Conservation (phyloP, 1,284 basidiomycete genomes). For the Papiliotrema terrestris region DNA sequence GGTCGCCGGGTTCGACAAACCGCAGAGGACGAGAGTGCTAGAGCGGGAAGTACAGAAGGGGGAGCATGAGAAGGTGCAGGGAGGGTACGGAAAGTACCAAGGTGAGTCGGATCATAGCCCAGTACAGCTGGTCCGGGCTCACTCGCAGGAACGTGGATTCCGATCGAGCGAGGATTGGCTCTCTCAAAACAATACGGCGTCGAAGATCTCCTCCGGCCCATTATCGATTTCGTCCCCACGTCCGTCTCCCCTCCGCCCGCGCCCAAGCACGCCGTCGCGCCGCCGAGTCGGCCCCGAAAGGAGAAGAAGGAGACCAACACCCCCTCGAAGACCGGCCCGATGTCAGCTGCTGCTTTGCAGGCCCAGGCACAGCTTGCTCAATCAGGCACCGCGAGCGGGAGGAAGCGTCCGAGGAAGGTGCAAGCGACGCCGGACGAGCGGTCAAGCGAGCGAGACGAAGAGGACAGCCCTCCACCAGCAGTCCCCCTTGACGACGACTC, state of each 20-base stretch:
- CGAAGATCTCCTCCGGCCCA: slow-evolving; percentile 79
- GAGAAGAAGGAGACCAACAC: slow-evolving; percentile 32
- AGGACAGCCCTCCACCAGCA: slow-evolving; percentile 72
- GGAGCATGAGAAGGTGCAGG: slow-evolving; percentile 98
- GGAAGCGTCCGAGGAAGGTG: slow-evolving; percentile 12
- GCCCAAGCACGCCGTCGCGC: slow-evolving; percentile 87
- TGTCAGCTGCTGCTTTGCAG: slow-evolving; percentile 30
- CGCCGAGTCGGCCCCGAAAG: slow-evolving; percentile 53
- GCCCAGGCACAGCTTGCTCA: slow-evolving; percentile 29
- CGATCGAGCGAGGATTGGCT: slow-evolving; percentile 80
- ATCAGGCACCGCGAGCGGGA: slow-evolving; percentile 12
- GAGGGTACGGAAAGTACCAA: slow-evolving; percentile 99
- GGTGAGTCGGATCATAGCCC: slow-evolving; percentile 56
- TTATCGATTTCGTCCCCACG: slow-evolving; percentile 90
- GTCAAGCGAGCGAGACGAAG: slow-evolving; percentile 51
- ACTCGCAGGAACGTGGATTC: slow-evolving; percentile 91
- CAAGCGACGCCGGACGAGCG: slow-evolving; percentile 27
- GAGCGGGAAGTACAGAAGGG: slow-evolving; percentile 99
- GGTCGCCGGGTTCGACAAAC: slow-evolving; percentile 98
- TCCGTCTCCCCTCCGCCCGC: slow-evolving; percentile 91
- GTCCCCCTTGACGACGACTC: slow-evolving; percentile 80
- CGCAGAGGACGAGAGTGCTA: slow-evolving; percentile 92
- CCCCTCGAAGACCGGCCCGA: slow-evolving; percentile 31
- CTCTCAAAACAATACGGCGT: slow-evolving; percentile 94
- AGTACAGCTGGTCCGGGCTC: not conserved